Base-by-base conservation (phyloP, 495 filamentous ascomycete species). In the Pseudomonodictys pantanalensis region DNA sequence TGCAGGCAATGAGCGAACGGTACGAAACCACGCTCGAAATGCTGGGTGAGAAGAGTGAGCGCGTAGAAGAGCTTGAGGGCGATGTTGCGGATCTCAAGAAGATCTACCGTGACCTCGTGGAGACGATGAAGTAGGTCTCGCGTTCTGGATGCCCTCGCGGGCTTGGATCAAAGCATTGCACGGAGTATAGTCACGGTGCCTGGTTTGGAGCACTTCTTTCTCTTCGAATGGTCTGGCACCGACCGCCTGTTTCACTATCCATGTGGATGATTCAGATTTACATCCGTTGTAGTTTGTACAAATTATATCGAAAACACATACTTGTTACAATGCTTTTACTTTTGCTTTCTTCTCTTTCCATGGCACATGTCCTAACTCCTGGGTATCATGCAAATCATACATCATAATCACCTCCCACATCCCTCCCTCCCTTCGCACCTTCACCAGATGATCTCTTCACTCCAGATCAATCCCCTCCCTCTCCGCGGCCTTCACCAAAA, bases 11-110 rank as follows among this genome's bases (percentile, higher is more conserved):
- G 55, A 79, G 83, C 62, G 75, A 81, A 62, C 77, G 92, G 64
- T 96, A 97, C 69, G 83, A 92, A 72, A 93, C 91, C 1, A 92
- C 89, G 42, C 76, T 98, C 39, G 92, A 97, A 77, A 86, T 98
- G 87, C 72, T 97, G 35, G 93, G 93, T 10, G 93, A 98, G 81
- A 96, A 95, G 83, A 95, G 89, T 69, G 93, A 97, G 79, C 73
- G 84, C 69, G 91, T 95, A 12, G 90, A 96, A 62, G 92, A 97
- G 78, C 76, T 99, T 49, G 81, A 82, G 71, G 86, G 86, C 30
- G 93, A 97, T 79, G 87, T 97, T 52, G 78, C 81, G 48, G 93
- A 97, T 78, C 77, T 97, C 68, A 98, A 98, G 78, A 84, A 86
- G 58, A 92, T 98, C 78, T 96, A 96, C 75, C 81, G 91, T 67